phyloP scores from a whole-genome alignment of 2,329 filamentous ascomycete species.

The Sphaerulina musiva region DNA sequence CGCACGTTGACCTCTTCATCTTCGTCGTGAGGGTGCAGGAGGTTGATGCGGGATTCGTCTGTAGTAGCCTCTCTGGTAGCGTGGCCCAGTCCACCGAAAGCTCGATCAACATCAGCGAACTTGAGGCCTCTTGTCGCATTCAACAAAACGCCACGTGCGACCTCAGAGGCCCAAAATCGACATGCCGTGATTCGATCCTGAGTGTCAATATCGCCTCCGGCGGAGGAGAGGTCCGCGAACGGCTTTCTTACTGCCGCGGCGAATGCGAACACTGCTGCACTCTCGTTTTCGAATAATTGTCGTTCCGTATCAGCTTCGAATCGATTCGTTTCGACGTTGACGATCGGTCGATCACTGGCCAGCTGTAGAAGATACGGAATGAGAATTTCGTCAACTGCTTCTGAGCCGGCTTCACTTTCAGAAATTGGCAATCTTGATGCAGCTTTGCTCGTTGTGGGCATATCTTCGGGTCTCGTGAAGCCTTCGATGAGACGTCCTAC shows the following conservation, averaged over 20 bases:
- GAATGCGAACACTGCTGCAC: slow-evolving; percentile 52
- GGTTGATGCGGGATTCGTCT: slow-evolving; percentile 19
- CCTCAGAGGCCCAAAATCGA: slow-evolving; percentile 54
- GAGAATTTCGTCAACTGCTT: slow-evolving; percentile 51
- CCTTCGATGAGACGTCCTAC: slow-evolving; percentile 49
- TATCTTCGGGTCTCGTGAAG: slow-evolving; percentile 45
- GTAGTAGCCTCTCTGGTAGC: slow-evolving; percentile 22
- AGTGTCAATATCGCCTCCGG: slow-evolving; percentile 27
- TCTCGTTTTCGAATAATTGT: slow-evolving; percentile 48
- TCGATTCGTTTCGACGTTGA: slow-evolving; percentile 52
- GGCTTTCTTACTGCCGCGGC: slow-evolving; percentile 48
- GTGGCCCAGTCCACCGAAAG: slow-evolving; percentile 55
- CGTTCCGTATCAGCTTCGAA: slow-evolving; percentile 53
- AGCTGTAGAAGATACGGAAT: slow-evolving; percentile 54
- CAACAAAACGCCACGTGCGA: slow-evolving; percentile 57
- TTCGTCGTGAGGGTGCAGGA: slow-evolving; percentile 13
- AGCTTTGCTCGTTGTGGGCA: slow-evolving; percentile 31
- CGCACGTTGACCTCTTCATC: slow-evolving; percentile 13
- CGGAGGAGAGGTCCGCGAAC: slow-evolving; percentile 45
- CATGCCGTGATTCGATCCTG: slow-evolving; percentile 43
- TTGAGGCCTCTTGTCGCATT: slow-evolving; percentile 51
- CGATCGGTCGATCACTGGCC: slow-evolving; percentile 46
- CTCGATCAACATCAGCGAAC: slow-evolving; percentile 52
- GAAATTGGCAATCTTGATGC: slow-evolving; percentile 45
- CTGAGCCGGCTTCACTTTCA: slow-evolving; percentile 42